Evolutionary conservation across 164 flowering plant genomes (phyloP).

Genomic region (Stephania yunnanensis): DNA sequence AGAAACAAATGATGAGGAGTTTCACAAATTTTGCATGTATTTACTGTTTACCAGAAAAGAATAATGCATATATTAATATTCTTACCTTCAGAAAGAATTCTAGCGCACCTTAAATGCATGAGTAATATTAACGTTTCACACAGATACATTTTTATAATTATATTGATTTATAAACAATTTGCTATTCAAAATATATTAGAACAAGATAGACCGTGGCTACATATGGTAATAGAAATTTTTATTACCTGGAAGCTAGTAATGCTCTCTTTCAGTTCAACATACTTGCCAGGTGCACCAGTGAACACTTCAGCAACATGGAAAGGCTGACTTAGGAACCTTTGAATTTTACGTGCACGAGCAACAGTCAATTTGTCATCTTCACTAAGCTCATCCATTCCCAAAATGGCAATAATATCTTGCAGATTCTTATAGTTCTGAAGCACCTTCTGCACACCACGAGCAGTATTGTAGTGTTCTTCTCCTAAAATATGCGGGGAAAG

Average conservation of each 20-base stretch:
- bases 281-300: slow-evolving; percentile 97
- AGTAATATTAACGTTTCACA: not conserved
- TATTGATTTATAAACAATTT: not conserved
- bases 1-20: not conserved
- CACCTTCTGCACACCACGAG: slow-evolving; percentile 93
- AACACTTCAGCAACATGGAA: slow-evolving; percentile 99
- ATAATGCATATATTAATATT: not conserved
- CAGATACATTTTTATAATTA: not conserved
- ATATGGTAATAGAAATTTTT: not conserved
- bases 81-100: not conserved
- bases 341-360: slow-evolving; percentile 94
- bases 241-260: slow-evolving; percentile 88
- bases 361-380: slow-evolving; percentile 97
- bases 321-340: slow-evolving; percentile 87
- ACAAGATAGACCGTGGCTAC: not conserved
- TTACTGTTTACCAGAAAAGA: not conserved
- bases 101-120: not conserved
- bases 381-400: slow-evolving; percentile 99
- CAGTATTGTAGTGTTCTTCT: slow-evolving; percentile 90
- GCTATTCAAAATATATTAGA: not conserved
- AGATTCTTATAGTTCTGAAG: slow-evolving; percentile 93
- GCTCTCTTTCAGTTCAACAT: slow-evolving; percentile 94
- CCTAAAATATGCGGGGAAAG: slow-evolving; percentile 90
- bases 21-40: not conserved
- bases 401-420: slow-evolving; percentile 97